Conservation (phyloP, 2,329 filamentous ascomycete species). For the Fusarium virguliforme region DNA sequence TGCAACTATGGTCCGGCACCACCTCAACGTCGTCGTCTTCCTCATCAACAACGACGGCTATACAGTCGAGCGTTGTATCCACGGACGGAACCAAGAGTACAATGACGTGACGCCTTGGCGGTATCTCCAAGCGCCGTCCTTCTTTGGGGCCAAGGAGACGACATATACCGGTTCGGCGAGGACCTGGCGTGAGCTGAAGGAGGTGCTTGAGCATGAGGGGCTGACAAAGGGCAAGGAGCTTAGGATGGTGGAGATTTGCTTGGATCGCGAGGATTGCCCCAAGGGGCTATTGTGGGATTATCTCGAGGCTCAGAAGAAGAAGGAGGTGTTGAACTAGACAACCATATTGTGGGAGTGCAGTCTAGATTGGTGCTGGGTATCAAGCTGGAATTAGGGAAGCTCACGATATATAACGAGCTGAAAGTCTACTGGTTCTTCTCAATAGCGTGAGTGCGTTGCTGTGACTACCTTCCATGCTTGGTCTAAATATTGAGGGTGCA, state of each 20-base stretch:
- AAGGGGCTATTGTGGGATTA: slow-evolving; percentile 41
- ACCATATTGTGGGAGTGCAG: not conserved
- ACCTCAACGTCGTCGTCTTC: slow-evolving; percentile 66
- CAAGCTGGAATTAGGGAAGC: no score
- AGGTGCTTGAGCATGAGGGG: not conserved
- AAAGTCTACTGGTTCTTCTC: no score
- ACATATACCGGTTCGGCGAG: slow-evolving; percentile 58
- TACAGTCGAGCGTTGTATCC: slow-evolving; percentile 72
- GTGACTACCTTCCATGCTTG: no score
- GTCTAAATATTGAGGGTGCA: no score
- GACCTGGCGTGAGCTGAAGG: slow-evolving; percentile 63
- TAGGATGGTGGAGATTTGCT: slow-evolving; percentile 55
- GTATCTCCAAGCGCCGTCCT: slow-evolving; percentile 64
- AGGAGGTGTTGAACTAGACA: not conserved
- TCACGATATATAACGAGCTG: no score
- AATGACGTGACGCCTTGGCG: slow-evolving; percentile 71
- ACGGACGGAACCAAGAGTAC: slow-evolving; percentile 68
- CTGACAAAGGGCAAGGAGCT: slow-evolving; percentile 48
- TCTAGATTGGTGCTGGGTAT: not conserved
- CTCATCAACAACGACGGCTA: slow-evolving; percentile 74
- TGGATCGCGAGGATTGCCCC: slow-evolving; percentile 55
- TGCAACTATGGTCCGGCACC: slow-evolving; percentile 72
- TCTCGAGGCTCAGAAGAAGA: slow-evolving; percentile 22
- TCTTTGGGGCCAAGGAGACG: slow-evolving; percentile 64
- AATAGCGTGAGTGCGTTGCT: no score